Conservation (phyloP, 1,284 basidiomycete species). For the Moesziomyces globuligerus region DNA sequence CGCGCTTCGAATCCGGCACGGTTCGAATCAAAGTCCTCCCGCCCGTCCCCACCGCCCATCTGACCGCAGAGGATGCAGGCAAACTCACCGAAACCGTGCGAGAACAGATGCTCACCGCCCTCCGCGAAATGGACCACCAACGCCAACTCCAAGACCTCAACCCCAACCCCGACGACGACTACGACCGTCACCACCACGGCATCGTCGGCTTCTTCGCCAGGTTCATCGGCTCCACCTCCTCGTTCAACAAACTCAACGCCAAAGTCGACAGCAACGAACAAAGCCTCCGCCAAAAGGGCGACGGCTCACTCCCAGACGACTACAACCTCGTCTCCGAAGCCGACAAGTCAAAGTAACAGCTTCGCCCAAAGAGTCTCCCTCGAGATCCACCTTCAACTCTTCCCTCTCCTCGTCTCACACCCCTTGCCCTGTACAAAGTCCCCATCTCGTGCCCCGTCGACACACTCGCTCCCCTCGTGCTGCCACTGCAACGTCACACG, state of each 20-base stretch:
- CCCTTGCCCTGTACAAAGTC: no score
- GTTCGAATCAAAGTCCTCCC: conserved; percentile 74
- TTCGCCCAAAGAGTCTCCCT: no score
- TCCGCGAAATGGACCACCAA: conserved; percentile 49
- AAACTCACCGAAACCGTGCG: conserved; percentile 75
- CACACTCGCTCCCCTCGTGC: no score
- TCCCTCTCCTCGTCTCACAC: no score
- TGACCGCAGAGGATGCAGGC: conserved; percentile 76
- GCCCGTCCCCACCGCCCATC: conserved; percentile 77
- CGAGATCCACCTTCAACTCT: no score
- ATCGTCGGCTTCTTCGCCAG: conserved; percentile 38
- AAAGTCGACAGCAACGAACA: conserved; percentile 28
- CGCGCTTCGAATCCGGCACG: conserved; percentile 74
- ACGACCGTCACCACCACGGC: conserved; percentile 33
- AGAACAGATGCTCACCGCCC: conserved; percentile 43
- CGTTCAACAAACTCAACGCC: conserved; percentile 3
- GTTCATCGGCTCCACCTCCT: conserved; percentile 31
- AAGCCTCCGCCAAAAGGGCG: conserved; percentile 28
- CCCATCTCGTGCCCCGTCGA: no score
- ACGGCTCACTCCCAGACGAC: conserved; percentile 40
- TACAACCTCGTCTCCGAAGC: conserved; percentile 51
- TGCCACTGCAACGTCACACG: no score
- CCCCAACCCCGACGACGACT: not conserved
- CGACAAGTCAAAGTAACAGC: conserved; percentile 23
- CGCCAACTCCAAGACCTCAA: conserved; percentile 20